Evolutionary conservation across 2,329 filamentous ascomycete genomes (phyloP).

Genomic region (Ascomycota sp.): DNA sequence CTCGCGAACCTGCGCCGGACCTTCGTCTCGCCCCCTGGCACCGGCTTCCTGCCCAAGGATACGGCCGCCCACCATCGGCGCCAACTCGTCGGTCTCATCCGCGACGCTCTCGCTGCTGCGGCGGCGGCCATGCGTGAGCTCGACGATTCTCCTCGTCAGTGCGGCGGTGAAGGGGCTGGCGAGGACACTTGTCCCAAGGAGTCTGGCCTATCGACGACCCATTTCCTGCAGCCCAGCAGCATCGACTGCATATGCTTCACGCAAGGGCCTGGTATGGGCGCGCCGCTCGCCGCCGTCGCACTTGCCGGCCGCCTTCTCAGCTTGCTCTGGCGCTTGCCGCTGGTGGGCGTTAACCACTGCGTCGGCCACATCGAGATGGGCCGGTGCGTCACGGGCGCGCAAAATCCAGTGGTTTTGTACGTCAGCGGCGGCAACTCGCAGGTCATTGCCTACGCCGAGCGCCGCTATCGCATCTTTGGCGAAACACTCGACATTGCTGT

Average conservation of each 20-base stretch:
- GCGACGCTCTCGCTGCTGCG: slow-evolving; percentile 55
- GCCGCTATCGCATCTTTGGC: slow-evolving; percentile 91
- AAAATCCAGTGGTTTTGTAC: slow-evolving; percentile 87
- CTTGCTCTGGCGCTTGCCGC: slow-evolving; percentile 68
- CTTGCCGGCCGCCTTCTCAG: slow-evolving; percentile 65
- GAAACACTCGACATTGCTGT: slow-evolving; percentile 96
- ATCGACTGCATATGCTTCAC: slow-evolving; percentile 72
- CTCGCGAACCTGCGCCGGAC: slow-evolving; percentile 92
- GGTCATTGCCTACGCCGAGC: slow-evolving; percentile 89
- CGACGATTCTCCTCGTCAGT: slow-evolving; percentile 17
- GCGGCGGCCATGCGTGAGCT: slow-evolving; percentile 41
- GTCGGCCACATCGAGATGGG: slow-evolving; percentile 99
- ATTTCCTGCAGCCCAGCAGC: too few species aligned
- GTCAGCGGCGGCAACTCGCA: slow-evolving; percentile 93
- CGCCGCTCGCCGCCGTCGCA: slow-evolving; percentile 70
- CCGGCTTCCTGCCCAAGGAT: slow-evolving; percentile 91
- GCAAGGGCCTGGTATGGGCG: slow-evolving; percentile 89
- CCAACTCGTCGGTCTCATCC: slow-evolving; percentile 68
- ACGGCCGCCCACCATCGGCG: slow-evolving; percentile 79
- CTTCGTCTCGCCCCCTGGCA: slow-evolving; percentile 75
- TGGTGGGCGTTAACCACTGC: slow-evolving; percentile 94
- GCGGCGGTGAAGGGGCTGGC: too few species aligned
- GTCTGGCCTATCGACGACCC: too few species aligned
- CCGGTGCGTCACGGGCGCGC: slow-evolving; percentile 70
- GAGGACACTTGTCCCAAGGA: too few species aligned